phyloP scores from a whole-genome alignment of 2,329 filamentous ascomycete genomes.

The Alternaria longipes region DNA sequence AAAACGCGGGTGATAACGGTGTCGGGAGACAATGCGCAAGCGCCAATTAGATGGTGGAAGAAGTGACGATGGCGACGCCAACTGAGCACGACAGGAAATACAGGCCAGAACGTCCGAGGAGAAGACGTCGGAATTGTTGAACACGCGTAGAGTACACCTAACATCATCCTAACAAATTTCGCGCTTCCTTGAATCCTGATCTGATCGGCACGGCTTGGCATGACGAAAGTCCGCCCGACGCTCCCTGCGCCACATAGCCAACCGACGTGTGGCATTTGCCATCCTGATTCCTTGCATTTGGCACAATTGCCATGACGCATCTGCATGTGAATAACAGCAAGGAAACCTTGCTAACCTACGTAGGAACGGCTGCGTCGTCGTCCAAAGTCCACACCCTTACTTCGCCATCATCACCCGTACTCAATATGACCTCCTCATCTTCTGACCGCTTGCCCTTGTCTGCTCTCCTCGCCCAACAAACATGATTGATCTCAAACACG shows the following conservation, averaged over 20 bases:
- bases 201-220: conserved; percentile 36
- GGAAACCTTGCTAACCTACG: no score
- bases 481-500: conserved; percentile 93
- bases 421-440: conserved; percentile 84
- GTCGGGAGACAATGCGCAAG: conserved; percentile 13
- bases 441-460: conserved; percentile 70
- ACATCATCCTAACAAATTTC: conserved; percentile 33
- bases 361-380: neutral
- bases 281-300: conserved; percentile 25
- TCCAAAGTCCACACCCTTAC: conserved; percentile 79
- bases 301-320: neutral
- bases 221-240: conserved; percentile 31
- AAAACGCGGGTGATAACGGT: conserved; percentile 26
- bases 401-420: conserved; percentile 90
- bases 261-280: conserved; percentile 29
- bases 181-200: conserved; percentile 36
- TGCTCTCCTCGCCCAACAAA: conserved; percentile 83
- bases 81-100: conserved; percentile 4
- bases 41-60: conserved; percentile 15
- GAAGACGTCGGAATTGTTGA: conserved; percentile 13
- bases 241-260: conserved; percentile 24
- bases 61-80: conserved; percentile 6
- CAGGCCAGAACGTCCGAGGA: neutral
- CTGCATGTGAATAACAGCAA: neutral
- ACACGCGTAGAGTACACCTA: conserved; percentile 29